Evolutionary conservation across 495 filamentous ascomycete genomes (phyloP), one percentile per base, ranked within the genome.

Genomic region (Durotheca rogersii): DNA sequence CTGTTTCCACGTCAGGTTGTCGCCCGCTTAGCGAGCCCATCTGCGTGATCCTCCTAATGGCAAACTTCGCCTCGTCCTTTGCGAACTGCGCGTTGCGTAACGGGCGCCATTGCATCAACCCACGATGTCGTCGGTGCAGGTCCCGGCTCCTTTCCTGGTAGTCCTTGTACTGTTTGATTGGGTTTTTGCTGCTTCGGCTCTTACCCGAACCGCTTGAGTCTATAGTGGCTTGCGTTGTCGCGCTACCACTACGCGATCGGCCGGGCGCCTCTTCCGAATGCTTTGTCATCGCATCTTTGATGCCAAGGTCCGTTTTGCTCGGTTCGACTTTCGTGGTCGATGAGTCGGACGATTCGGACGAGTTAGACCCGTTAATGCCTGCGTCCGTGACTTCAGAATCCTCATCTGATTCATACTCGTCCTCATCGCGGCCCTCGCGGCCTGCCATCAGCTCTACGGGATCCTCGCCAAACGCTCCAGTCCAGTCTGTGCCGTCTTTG

Each of bases 401-500:
- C n/a, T 64, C 62, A 29, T 67, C 68, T 0, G 66, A 64, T 31
- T 74, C 67, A 21, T 72, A 71, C 31, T 75, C 72, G 5, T 69
- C 54, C 35, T 70, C 65, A 19, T 67, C 72, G 23, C 74, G 66
- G 7, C 75, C 64, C 5, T 70, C 71, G 6, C 65, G 70, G 3
- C 77, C 76, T 9, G 31, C 41, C 56, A 71, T 50, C 14, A 73
- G 7, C 14, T 67, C 58, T 4, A 65, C 66, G 0, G 85, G 83
- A 56, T 90, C 81, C 47, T 81, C 64, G 0, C 81, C 75, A 45
- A 96, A 96, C 0, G 90, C 88, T n/a, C 87, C 88, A 31, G 77
- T 83, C 92, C 91, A 96, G 65, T 96, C 89, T 12, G 81, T 82
- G 3, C 92, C 92, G 42, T 87, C 81, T 58, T 83, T 86, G 25